Evolutionary conservation across 495 filamentous ascomycete genomes (phyloP), one percentile per base, ranked within the genome.

Genomic region (Cetradonia linearis): DNA sequence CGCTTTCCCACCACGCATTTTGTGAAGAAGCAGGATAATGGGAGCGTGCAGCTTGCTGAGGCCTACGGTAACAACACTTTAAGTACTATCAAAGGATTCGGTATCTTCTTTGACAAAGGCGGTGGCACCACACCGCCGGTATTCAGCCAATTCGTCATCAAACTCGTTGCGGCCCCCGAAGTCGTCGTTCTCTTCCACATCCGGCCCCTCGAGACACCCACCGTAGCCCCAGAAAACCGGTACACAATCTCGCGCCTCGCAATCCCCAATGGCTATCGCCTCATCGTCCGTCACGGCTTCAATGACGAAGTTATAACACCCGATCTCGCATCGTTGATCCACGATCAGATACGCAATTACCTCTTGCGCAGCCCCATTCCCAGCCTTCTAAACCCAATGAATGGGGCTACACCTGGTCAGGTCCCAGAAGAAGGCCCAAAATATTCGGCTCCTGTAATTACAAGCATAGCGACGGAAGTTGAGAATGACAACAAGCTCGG

Each of bases 251-350:
- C 69, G 3, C 70, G 77, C 9, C 71, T 70, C 6, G 73, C 74
- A 1, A 73, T 83, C n/a, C 78, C 80, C 0, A 77, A 83, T 40
- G 81, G 77, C 62, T 88, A 85, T 62, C 78, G 84, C 5, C 72
- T 88, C 4, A 81, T 84, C 8, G 73, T 86, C 28, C 80, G 83
- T 16, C 82, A 86, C 62, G 86, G 86, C 5, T 89, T 85, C 63
- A 86, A 78, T 63, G 86, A 88, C 61, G 77, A 80, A 31, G 78
- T 88, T 44, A 78, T 88, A 50, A 82, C 77, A 7, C 79, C 77
- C 0, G 76, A 87, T 65, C 71, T 88, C 1, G 84, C 76, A 0
- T 72, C 73, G 5, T 65, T 85, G 7, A 73, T 87, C 31, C 78
- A 80, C 63, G 79, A 82, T 46, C 76, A 86, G 61, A 68, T 88